Evolutionary conservation across 106 monocot genomes (phyloP), one percentile per base, ranked within the genome.

Genomic region (Triglochin maritima): DNA sequence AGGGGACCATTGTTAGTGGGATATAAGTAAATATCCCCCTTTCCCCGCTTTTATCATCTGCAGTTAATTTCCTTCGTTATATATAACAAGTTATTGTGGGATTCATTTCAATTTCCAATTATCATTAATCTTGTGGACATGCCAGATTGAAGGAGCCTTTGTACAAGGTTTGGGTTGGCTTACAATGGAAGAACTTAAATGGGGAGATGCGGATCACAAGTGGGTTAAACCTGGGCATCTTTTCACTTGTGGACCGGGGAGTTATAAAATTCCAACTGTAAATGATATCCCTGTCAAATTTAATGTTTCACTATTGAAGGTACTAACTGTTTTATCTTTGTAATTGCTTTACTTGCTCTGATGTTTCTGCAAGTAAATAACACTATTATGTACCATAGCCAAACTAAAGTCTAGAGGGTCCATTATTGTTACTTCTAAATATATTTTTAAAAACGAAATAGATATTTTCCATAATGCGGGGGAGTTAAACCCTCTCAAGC

Each of bases 231-330:
- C 82, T 59, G 98, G 98, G 11, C 75, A 77, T 66, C 81, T 98
- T 6, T 98, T 78, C 72, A 98, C 98, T 29, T 73, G 73, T 70
- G 98, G 98, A 14, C 98, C 98, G 55, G 92, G 98, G 66, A 82
- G 78, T 16, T 98, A 98, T 51, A 98, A 98, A 67, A 86, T 98
- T 61, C 98, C 98, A 57, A 80, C 91, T 56, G 69, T 82, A 9
- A 98, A 98, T 82, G 98, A 98, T 77, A 86, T 98, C 7, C 98
- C 98, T 72, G 77, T 89, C 50, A 84, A 83, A 11, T 92, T 98
- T 79, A 88, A 92, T 42, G 89, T 98, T 64, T 88, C 98, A 7
- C 74, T 98, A 73, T 75, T 98, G 41, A 88, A 98, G 98, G 98
- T 98, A 80, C 62, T 9, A n/a, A 9, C 17, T 60, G 42, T n/a